Conservation (phyloP, 2,329 filamentous ascomycete genomes). For the Cytospora piceae region DNA sequence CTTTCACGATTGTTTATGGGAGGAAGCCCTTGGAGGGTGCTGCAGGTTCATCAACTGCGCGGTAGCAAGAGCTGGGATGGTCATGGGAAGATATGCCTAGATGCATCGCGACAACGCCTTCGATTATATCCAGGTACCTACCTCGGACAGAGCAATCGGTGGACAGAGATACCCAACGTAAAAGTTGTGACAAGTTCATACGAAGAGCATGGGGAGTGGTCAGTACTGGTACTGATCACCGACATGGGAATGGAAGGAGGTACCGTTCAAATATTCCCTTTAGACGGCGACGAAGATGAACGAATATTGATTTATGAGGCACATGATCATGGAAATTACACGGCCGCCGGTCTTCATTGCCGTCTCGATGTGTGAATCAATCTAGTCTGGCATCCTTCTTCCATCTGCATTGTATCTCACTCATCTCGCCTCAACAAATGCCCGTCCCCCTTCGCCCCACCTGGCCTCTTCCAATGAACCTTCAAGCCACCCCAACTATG, state of each 20-base stretch:
- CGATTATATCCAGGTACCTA: neutral
- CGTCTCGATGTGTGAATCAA: neutral
- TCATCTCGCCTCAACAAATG: slow-evolving; percentile 35
- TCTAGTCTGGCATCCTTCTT: neutral
- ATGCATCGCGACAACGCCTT: neutral
- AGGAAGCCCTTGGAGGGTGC: slow-evolving; percentile 37
- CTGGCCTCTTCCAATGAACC: slow-evolving; percentile 48
- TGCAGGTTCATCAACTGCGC: neutral
- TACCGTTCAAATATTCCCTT: neutral
- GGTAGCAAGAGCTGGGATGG: neutral
- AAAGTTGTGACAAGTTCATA: neutral
- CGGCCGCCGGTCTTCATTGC: neutral
- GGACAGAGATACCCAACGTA: slow-evolving; percentile 19
- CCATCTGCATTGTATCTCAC: neutral
- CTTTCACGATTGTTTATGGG: slow-evolving; percentile 39
- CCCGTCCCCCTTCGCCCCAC: slow-evolving; percentile 26
- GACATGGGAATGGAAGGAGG: neutral
- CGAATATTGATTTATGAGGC: neutral
- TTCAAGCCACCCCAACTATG: slow-evolving; percentile 78
- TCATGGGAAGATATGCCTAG: neutral
- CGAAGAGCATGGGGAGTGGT: neutral
- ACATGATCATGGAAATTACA: neutral
- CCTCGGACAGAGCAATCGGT: neutral
- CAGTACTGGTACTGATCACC: neutral
- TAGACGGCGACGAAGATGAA: neutral